These are phyloP conservation scores for Moricandia arvensis DNA, from an alignment of 345 rosid genomes.

Conservation along the genomic window DNA sequence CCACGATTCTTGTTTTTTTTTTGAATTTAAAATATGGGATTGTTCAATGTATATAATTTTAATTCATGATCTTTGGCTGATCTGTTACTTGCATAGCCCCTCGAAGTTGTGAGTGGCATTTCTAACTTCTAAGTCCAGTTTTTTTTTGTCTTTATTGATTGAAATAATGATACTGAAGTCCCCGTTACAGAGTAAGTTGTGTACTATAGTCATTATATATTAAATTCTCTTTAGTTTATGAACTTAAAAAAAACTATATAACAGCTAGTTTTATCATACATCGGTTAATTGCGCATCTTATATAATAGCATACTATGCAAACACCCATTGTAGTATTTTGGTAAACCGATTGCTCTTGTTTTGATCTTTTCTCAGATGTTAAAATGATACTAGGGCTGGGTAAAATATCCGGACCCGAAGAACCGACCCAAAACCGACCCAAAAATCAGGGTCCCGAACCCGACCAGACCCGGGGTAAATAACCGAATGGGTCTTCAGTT, in stretches of 20 bases:
- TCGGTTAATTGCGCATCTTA: neutral
- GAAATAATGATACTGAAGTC: too few relatives aligned
- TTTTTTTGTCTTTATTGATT: neutral
- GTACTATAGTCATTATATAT: neutral
- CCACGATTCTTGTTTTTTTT: slow-evolving; percentile 12
- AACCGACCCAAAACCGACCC: too few relatives aligned
- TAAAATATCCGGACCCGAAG: too few relatives aligned
- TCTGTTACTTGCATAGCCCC: neutral
- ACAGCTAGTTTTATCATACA: neutral
- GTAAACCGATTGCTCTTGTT: neutral
- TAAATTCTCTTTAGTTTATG: neutral
- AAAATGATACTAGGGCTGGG: too few relatives aligned
- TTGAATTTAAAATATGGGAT: slow-evolving; percentile 4
- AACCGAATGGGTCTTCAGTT: too few relatives aligned
- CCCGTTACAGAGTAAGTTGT: too few relatives aligned
- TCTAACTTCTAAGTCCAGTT: neutral
- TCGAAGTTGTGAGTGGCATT: too few relatives aligned
- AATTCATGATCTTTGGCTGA: neutral
- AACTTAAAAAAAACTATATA: neutral
- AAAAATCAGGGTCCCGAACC: too few relatives aligned
- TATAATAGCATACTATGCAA: neutral
- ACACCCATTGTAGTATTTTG: neutral
- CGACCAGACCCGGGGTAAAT: too few relatives aligned
- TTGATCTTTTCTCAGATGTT: neutral
- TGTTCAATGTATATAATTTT: neutral